A percentile compares a stretch with the other conserved stretches of the same genome.
phyloP scores from a whole-genome alignment of 805 yeast genomes.

The Wickerhamiella sergipiensis region DNA sequence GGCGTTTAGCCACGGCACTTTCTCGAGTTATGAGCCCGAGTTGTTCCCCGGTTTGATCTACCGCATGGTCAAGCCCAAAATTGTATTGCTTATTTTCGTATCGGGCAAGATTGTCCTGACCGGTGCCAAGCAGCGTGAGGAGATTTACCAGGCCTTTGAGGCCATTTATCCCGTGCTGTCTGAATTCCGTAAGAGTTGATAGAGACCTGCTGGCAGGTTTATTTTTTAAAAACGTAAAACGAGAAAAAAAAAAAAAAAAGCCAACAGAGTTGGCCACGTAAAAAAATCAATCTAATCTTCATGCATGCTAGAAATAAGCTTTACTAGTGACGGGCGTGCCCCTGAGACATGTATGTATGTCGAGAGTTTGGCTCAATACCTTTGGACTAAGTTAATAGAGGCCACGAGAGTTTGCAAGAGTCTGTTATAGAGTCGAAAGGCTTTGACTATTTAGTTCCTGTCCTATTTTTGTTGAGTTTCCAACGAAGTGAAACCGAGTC shows the following conservation, averaged over 20 bases:
- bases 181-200: constrained; percentile 66
- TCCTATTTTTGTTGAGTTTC: too few relatives aligned
- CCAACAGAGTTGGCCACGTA: neutral
- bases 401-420: too few relatives aligned
- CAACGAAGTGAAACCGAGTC: too few relatives aligned
- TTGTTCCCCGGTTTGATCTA: constrained; percentile 95
- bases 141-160: constrained; percentile 94
- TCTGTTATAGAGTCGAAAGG: too few relatives aligned
- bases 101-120: constrained; percentile 95
- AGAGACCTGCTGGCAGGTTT: neutral
- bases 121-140: constrained; percentile 98
- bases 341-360: too few relatives aligned
- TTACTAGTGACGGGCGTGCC: too few relatives aligned
- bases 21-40: constrained; percentile 97
- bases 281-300: neutral
- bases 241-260: too few relatives aligned
- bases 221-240: neutral
- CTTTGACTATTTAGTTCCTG: too few relatives aligned
- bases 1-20: constrained; percentile 96
- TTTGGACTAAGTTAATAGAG: too few relatives aligned
- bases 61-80: constrained; percentile 98
- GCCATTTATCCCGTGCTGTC: constrained; percentile 96
- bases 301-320: neutral
- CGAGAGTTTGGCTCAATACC: too few relatives aligned
- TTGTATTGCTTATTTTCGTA: constrained; percentile 87